A percentile compares a stretch with the other conserved stretches of the same genome.
Evolutionary conservation across 1,284 basidiomycete species (phyloP).

Genomic region (Xerocomus minutiporus): DNA sequence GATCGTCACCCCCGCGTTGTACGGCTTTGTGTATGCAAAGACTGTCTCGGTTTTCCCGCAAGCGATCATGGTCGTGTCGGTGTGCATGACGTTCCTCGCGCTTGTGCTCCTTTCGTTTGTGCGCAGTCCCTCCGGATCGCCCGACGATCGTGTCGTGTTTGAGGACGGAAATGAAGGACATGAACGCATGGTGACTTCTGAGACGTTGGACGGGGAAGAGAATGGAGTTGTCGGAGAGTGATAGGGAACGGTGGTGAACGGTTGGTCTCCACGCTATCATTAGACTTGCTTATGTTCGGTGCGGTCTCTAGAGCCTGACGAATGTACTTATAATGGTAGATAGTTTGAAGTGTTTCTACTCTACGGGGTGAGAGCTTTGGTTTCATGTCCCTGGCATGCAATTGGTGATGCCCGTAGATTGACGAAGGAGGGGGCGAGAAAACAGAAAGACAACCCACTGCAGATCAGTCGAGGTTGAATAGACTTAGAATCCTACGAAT

Average conservation of each 20-base stretch:
- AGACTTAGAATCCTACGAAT: too few species aligned
- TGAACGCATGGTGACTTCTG: not conserved
- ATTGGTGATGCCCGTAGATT: too few species aligned
- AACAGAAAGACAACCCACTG: too few species aligned
- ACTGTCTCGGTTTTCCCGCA: conserved; percentile 47
- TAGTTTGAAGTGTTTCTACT: too few species aligned
- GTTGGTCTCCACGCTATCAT: not conserved
- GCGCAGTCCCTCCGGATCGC: conserved; percentile 23
- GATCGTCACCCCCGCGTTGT: conserved; percentile 48
- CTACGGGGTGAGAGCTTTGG: too few species aligned
- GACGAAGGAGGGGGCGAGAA: too few species aligned
- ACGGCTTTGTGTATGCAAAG: conserved; percentile 43
- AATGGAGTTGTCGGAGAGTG: not conserved
- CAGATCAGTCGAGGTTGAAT: too few species aligned
- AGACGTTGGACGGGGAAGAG: not conserved
- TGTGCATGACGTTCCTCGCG: conserved; percentile 26
- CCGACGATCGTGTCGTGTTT: not conserved
- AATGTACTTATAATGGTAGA: not conserved
- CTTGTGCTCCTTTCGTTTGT: conserved; percentile 36
- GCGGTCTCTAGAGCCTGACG: too few species aligned
- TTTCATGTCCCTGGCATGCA: too few species aligned
- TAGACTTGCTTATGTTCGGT: too few species aligned
- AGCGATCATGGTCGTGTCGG: conserved; percentile 40
- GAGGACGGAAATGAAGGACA: conserved; percentile 1
- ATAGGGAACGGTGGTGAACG: not conserved